Evolutionary conservation across 768 basidiomycete genomes (phyloP).

Genomic region (Chalciporus pseudorubinellus): DNA sequence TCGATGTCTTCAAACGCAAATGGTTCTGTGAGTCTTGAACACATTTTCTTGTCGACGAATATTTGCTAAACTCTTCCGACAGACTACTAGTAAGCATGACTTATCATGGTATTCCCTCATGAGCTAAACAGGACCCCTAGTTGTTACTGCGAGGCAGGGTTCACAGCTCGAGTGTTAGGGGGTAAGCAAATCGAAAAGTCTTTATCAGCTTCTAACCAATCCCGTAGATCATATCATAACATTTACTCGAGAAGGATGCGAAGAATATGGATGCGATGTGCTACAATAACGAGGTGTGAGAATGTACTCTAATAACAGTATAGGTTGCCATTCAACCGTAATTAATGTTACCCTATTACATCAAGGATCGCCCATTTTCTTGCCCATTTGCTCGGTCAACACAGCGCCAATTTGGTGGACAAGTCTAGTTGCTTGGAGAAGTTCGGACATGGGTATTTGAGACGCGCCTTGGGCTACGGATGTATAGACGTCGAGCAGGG

Average conservation of each 20-base stretch:
- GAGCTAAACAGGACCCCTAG: conserved; percentile 31
- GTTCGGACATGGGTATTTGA: conserved; percentile 48
- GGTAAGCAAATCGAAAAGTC: conserved; percentile 36
- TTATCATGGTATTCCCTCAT: not conserved
- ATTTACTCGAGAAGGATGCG: conserved; percentile 62
- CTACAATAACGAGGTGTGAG: not conserved
- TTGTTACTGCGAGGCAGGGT: conserved; percentile 74
- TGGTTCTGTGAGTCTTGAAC: conserved; percentile 54
- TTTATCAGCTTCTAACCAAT: not conserved
- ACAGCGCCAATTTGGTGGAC: conserved; percentile 46
- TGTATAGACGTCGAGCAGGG: conserved; percentile 43
- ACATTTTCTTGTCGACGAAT: not conserved
- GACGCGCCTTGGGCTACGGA: conserved; percentile 43
- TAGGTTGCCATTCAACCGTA: not conserved
- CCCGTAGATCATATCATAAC: conserved; percentile 59
- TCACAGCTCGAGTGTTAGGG: conserved; percentile 62
- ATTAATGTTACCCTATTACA: not conserved
- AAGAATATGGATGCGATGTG: conserved; percentile 52
- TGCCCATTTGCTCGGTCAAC: conserved; percentile 45
- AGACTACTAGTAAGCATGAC: conserved; percentile 46
- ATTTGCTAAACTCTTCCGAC: not conserved
- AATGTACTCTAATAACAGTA: conserved; percentile 1
- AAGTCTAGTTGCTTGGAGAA: conserved; percentile 44
- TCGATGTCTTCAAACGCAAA: conserved; percentile 73
- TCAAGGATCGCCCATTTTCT: conserved; percentile 30